Evolutionary conservation across 352 stramenopile species (phyloP).

Genomic region (Achlya hypogyna): DNA sequence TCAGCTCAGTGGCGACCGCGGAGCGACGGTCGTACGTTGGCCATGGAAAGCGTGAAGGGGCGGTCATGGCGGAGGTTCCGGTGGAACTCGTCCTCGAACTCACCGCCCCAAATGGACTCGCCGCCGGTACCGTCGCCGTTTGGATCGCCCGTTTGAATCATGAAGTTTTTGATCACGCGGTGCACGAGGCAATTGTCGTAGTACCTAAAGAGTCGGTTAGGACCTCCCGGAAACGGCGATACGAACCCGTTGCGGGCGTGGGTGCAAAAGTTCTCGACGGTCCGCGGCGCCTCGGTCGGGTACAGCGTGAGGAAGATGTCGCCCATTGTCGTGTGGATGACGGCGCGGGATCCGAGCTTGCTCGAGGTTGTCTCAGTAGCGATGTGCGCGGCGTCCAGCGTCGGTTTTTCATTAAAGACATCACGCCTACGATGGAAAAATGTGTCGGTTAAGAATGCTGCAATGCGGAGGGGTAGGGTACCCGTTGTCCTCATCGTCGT

Average conservation of each 20-base stretch:
- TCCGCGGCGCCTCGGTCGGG: conserved; percentile 88
- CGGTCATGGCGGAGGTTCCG: conserved; percentile 91
- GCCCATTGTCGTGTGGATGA: conserved; percentile 97
- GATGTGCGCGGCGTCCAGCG: conserved; percentile 88
- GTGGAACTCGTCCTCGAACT: conserved; percentile 99
- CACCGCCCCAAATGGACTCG: conserved; percentile 97
- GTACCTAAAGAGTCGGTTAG: conserved; percentile 77
- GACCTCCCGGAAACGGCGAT: conserved; percentile 31
- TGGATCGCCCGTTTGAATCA: conserved; percentile 95
- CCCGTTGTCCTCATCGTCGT: conserved; percentile 34
- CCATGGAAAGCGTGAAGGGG: conserved; percentile 98
- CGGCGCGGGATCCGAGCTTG: conserved; percentile 66
- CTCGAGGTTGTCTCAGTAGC: conserved; percentile 56
- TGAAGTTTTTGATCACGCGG: conserved; percentile 99
- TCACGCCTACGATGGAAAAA: conserved; percentile 55
- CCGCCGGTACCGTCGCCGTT: conserved; percentile 96
- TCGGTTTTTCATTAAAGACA: conserved; percentile 98
- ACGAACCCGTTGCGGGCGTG: conserved; percentile 89
- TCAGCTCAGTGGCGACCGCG: neutral
- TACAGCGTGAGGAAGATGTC: conserved; percentile 98
- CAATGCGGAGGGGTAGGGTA: neutral
- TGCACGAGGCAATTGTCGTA: conserved; percentile 99
- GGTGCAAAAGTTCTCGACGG: conserved; percentile 97
- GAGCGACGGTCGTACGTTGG: conserved; percentile 63
- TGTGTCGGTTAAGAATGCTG: no score